These are phyloP conservation scores for Podospora pseudocomata DNA, from an alignment of 495 filamentous ascomycete species.

Conservation along the genomic window DNA sequence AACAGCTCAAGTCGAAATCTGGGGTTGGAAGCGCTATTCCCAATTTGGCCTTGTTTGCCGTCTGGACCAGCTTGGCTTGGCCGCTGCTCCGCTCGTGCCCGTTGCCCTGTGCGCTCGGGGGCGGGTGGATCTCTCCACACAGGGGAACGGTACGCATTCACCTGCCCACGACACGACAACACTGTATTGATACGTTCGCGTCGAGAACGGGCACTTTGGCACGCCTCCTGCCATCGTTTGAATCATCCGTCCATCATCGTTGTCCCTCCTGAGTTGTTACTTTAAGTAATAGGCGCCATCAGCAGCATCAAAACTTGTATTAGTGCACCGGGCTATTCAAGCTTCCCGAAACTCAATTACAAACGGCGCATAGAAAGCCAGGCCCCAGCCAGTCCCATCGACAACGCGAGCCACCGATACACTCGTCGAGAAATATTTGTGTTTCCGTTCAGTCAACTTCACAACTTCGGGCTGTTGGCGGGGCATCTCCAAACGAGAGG, in stretches of 20 bases:
- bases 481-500: background rate
- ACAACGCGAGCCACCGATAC: background rate
- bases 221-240: background rate
- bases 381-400: background rate
- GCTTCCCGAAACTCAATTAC: background rate
- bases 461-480: too few species aligned
- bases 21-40: background rate
- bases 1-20: background rate
- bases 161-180: background rate
- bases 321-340: background rate
- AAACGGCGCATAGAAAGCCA: background rate
- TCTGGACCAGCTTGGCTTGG: conserved; percentile 5
- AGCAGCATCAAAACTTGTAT: background rate
- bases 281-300: background rate
- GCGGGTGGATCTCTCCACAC: conserved; percentile 5
- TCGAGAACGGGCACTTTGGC: background rate
- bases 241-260: background rate
- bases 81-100: background rate
- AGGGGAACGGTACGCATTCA: background rate
- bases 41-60: background rate
- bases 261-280: background rate
- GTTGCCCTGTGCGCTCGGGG: conserved; percentile 1
- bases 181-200: background rate
- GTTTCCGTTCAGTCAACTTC: background rate
- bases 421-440: background rate